These are phyloP conservation scores for Geranium rotundifolium DNA, from an alignment of 345 rosid genomes.

Conservation along the genomic window DNA sequence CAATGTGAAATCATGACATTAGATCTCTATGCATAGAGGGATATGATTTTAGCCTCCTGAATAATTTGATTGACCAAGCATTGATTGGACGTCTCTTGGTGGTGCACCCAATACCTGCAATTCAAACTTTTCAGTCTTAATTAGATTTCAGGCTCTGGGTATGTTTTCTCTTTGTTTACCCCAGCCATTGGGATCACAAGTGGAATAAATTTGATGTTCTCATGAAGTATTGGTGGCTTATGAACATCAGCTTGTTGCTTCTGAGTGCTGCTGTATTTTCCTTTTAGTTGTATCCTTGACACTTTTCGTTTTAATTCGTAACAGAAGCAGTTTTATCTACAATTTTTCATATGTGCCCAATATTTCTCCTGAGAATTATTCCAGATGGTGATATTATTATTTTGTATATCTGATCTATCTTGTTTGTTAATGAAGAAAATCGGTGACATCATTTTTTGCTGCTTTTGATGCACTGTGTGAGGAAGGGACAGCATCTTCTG, in stretches of 20 bases:
- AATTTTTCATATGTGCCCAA: neutral
- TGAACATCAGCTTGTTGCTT: neutral
- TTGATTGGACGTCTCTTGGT: neutral
- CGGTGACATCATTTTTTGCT: constrained; percentile 69
- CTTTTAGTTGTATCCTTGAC: neutral
- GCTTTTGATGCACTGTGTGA: constrained; percentile 84
- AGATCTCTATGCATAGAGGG: neutral
- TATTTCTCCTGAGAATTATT: neutral
- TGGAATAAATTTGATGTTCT: too few relatives aligned
- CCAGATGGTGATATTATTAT: neutral
- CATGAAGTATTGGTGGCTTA: neutral
- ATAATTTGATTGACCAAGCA: neutral
- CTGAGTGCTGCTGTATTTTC: too few relatives aligned
- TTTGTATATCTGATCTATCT: neutral
- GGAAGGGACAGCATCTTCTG: constrained; percentile 88
- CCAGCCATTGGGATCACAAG: too few relatives aligned
- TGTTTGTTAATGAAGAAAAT: constrained; percentile 44
- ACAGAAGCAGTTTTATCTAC: neutral
- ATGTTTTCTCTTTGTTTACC: neutral
- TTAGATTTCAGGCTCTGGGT: neutral
- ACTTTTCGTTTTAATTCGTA: neutral
- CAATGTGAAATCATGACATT: neutral
- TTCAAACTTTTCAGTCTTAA: neutral
- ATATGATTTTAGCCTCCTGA: neutral
- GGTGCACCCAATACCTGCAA: neutral